Conservation (phyloP, 1,284 basidiomycete species). For the Ustilago hordei region DNA sequence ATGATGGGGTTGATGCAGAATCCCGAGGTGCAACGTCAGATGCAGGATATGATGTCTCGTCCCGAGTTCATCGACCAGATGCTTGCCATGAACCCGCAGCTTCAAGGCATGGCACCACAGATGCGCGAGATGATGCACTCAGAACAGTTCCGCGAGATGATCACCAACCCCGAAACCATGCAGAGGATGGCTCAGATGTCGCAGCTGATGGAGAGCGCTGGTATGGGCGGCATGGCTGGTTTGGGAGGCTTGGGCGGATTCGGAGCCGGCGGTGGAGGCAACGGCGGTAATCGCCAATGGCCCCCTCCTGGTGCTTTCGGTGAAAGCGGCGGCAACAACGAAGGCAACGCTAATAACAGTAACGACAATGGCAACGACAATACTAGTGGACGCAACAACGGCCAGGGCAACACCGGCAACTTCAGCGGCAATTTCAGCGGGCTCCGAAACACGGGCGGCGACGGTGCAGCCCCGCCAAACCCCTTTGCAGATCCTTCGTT, state of each 20-base stretch:
- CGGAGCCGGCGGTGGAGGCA: constrained; percentile 21
- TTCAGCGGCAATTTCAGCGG: constrained; percentile 29
- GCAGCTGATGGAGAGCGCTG: constrained; percentile 55
- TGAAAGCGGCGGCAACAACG: constrained; percentile 6
- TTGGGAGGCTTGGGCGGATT: constrained; percentile 22
- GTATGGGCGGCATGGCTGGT: constrained; percentile 39
- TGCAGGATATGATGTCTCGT: constrained; percentile 63
- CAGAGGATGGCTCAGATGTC: constrained; percentile 62
- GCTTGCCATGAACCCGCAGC: constrained; percentile 64
- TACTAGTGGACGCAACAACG: constrained; percentile 16
- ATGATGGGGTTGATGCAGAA: constrained; percentile 66
- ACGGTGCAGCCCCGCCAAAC: constrained; percentile 28
- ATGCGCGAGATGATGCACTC: constrained; percentile 65
- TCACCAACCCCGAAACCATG: constrained; percentile 66
- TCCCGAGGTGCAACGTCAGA: constrained; percentile 62
- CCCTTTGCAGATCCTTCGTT: constrained; percentile 40
- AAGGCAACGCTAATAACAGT: constrained; percentile 11
- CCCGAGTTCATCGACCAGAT: constrained; percentile 68
- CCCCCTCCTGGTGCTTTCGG: constrained; percentile 60
- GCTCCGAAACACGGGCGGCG: constrained; percentile 15
- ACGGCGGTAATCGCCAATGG: constrained; percentile 39
- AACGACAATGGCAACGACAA: constrained; percentile 11
- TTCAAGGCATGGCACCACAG: constrained; percentile 62
- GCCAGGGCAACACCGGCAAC: constrained; percentile 16
- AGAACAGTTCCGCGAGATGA: constrained; percentile 64